Conservation (phyloP, 345 rosid genomes). For the Eucalyptus grandis region DNA sequence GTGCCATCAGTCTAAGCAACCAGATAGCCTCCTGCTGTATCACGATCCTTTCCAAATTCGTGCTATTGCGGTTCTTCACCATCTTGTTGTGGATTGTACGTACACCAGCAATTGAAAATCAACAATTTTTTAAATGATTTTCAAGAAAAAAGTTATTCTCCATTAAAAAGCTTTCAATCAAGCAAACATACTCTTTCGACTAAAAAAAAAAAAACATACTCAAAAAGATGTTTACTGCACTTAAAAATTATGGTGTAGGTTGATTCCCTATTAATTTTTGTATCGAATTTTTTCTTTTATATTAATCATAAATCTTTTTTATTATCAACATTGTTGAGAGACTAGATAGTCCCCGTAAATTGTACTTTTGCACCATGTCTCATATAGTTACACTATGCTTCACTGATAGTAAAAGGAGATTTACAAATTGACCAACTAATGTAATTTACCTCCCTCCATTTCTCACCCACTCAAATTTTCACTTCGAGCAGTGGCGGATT, state of each 20-base stretch:
- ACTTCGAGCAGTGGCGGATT: neutral
- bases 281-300: no score
- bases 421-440: neutral
- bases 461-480: neutral
- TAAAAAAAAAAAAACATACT: no score
- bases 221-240: no score
- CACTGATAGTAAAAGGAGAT: neutral
- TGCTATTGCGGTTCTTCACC: no score
- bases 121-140: no score
- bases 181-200: neutral
- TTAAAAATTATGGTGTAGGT: neutral
- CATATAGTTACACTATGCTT: neutral
- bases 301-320: no score
- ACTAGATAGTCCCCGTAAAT: neutral
- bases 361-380: neutral
- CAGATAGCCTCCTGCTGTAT: rapidly evolving
- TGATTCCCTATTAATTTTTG: neutral
- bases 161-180: no score
- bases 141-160: neutral
- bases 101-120: no score
- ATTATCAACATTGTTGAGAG: neutral
- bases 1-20: no score
- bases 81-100: no score
- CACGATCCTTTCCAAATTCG: no score
- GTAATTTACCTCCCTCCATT: neutral